Percentiles rank a stretch among this genome's conserved stretches.
phyloP scores from a whole-genome alignment of 2,329 filamentous ascomycete species.

The Nothopassalora personata region DNA sequence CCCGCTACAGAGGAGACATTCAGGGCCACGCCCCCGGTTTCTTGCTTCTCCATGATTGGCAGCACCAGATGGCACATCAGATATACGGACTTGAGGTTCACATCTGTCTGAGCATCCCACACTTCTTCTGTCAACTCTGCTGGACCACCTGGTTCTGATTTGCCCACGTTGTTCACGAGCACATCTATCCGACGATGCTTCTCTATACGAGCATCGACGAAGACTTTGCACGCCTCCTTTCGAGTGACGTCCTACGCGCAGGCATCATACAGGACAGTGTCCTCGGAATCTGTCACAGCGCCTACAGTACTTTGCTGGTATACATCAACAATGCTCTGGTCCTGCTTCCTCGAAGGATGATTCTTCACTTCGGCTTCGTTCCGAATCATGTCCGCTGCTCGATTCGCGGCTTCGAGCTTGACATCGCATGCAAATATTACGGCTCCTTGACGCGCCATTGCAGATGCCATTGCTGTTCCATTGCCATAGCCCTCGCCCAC shows the following conservation, averaged over 20 bases:
- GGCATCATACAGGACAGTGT: neutral
- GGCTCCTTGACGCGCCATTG: conserved; percentile 45
- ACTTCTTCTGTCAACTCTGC: conserved; percentile 45
- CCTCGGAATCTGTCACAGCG: neutral
- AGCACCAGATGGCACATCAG: conserved; percentile 49
- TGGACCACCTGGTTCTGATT: conserved; percentile 49
- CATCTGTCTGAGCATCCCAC: conserved; percentile 50
- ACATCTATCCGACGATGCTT: conserved; percentile 56
- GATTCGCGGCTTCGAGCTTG: conserved; percentile 29
- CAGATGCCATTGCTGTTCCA: conserved; percentile 37
- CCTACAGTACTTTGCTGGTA: conserved; percentile 22
- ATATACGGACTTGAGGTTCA: conserved; percentile 55
- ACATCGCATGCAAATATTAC: conserved; percentile 49
- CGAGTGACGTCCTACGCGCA: conserved; percentile 47
- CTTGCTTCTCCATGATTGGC: conserved; percentile 51
- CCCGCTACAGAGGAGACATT: conserved; percentile 45
- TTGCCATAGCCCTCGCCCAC: conserved; percentile 47
- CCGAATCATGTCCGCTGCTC: conserved; percentile 21
- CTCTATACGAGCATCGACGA: conserved; percentile 49
- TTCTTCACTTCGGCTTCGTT: conserved; percentile 20
- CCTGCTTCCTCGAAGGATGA: conserved; percentile 14
- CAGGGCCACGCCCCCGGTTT: conserved; percentile 37
- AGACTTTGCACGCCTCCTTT: conserved; percentile 46
- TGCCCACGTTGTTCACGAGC: conserved; percentile 55
- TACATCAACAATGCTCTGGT: conserved; percentile 16